phyloP scores from a whole-genome alignment of 1,139 yeast genomes.

The Hyphopichia burtonii region DNA sequence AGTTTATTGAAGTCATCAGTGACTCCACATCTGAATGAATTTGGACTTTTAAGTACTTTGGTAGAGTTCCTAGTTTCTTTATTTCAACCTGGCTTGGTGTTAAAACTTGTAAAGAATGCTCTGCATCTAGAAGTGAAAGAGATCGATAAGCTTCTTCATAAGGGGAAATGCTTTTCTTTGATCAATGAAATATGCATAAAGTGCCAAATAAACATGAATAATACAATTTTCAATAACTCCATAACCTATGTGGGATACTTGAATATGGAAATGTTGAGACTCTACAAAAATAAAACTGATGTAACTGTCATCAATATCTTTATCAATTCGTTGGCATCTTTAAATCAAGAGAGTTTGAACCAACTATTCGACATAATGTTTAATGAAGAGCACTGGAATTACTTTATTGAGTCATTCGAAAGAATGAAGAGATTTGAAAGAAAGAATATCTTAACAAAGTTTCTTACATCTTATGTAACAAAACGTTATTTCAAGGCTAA shows the following conservation, averaged over 20 bases:
- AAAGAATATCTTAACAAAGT: conserved; percentile 15
- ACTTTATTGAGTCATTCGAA: conserved; percentile 14
- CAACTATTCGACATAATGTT: conserved; percentile 26
- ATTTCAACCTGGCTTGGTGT: conserved; percentile 19
- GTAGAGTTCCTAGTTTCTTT: conserved; percentile 7
- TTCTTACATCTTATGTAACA: conserved; percentile 8
- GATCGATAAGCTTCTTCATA: conserved; percentile 36
- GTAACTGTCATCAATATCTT: conserved; percentile 17
- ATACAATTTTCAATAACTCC: conserved; percentile 15
- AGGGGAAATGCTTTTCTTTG: conserved; percentile 28
- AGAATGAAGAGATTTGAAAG: conserved; percentile 28
- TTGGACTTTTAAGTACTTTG: background rate
- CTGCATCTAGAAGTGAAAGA: conserved; percentile 23
- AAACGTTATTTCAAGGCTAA: conserved; percentile 3
- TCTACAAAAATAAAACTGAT: conserved; percentile 10
- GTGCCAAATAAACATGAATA: conserved; percentile 10
- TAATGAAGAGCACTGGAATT: conserved; percentile 16
- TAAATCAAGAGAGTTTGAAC: conserved; percentile 16
- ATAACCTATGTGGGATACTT: conserved; percentile 23
- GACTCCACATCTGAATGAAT: conserved; percentile 1
- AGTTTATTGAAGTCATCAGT: conserved; percentile 2
- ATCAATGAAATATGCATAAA: conserved; percentile 21
- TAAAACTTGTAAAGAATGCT: conserved; percentile 9
- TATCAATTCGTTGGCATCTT: conserved; percentile 22
- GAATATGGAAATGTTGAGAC: conserved; percentile 12